A percentile compares a stretch with the other conserved stretches of the same genome.
These are phyloP conservation scores for Meyerozyma sp. DNA, from an alignment of 1,139 yeast species.

Conservation along the genomic window DNA sequence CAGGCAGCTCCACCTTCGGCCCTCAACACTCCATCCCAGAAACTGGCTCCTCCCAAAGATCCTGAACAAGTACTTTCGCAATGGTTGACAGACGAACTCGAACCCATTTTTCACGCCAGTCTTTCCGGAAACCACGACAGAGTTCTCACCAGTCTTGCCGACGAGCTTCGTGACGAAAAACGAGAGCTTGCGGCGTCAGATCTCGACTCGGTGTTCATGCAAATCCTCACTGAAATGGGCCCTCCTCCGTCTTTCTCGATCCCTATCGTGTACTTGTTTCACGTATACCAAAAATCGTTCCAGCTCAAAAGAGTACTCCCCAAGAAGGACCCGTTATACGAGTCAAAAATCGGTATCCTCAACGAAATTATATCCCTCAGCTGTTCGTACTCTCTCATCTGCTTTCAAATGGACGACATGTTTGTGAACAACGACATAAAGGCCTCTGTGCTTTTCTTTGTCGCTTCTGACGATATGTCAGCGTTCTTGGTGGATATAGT, in stretches of 20 bases:
- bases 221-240: slow-evolving; percentile 50
- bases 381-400: slow-evolving; percentile 63
- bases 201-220: slow-evolving; percentile 49
- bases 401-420: slow-evolving; percentile 69
- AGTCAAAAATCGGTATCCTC: slow-evolving; percentile 34
- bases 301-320: slow-evolving; percentile 35
- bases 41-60: slow-evolving; percentile 4
- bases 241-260: slow-evolving; percentile 19
- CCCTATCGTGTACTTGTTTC: slow-evolving; percentile 45
- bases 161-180: slow-evolving; percentile 28
- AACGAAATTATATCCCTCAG: slow-evolving; percentile 49
- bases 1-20: not conserved
- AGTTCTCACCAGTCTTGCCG: slow-evolving; percentile 28
- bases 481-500: slow-evolving; percentile 58
- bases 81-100: slow-evolving; percentile 29
- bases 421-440: slow-evolving; percentile 39
- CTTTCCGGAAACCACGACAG: slow-evolving; percentile 8
- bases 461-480: slow-evolving; percentile 32
- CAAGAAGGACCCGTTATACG: slow-evolving; percentile 34
- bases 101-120: slow-evolving; percentile 38
- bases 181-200: slow-evolving; percentile 20
- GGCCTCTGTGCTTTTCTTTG: slow-evolving; percentile 20
- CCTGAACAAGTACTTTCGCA: slow-evolving; percentile 18
- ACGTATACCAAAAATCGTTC: slow-evolving; percentile 37
- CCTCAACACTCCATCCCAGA: slow-evolving; percentile 4